phyloP scores from a whole-genome alignment of 257 asterid species.

The Leptodermis oblonga region DNA sequence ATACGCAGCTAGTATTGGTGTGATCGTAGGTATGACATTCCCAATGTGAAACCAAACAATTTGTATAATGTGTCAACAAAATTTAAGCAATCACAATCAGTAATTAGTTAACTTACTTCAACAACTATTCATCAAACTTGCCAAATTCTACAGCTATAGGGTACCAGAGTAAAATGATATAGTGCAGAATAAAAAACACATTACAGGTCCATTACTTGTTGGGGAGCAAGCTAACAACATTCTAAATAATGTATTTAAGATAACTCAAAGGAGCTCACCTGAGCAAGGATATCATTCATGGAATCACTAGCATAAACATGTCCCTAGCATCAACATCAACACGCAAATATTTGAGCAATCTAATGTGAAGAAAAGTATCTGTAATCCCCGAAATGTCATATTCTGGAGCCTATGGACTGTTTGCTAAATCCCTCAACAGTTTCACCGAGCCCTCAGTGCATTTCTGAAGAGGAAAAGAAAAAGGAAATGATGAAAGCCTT shows the following conservation, averaged over 20 bases:
- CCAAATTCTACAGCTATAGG: too few relatives aligned
- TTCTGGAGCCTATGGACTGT: conserved; percentile 98
- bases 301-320: conserved; percentile 93
- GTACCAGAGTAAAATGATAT: too few relatives aligned
- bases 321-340: conserved; percentile 90
- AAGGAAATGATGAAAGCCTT: background rate
- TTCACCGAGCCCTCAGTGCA: conserved; percentile 87
- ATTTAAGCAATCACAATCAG: too few relatives aligned
- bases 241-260: background rate
- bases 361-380: conserved; percentile 92
- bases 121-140: too few relatives aligned
- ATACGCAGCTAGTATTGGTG: too few relatives aligned
- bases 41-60: too few relatives aligned
- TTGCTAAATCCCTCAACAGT: conserved; percentile 71
- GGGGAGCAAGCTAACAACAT: background rate
- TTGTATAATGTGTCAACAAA: too few relatives aligned
- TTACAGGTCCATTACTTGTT: background rate
- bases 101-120: too few relatives aligned
- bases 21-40: too few relatives aligned
- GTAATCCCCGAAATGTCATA: conserved; percentile 90
- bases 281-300: conserved; percentile 97
- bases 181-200: background rate
- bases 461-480: conserved; percentile 73
- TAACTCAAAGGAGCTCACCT: conserved; percentile 46
- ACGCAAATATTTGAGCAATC: conserved; percentile 74